Percentiles rank a stretch among this genome's conserved stretches.
Evolutionary conservation across 257 asterid species (phyloP).

Genomic region (Solanum pimpinellifolium): DNA sequence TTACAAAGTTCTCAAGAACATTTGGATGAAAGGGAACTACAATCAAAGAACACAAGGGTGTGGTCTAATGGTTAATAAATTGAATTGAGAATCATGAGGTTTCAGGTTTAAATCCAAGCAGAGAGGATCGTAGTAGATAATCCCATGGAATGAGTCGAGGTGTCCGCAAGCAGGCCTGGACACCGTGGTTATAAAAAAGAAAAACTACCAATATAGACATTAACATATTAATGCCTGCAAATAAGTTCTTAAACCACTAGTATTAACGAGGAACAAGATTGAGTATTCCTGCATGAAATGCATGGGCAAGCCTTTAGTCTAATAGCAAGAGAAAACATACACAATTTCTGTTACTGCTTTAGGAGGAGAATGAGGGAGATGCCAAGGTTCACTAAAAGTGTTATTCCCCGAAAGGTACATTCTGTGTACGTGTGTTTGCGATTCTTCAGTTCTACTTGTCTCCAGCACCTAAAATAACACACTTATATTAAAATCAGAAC

Average conservation of each 20-base stretch:
- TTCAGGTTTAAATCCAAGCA: background rate
- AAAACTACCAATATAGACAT: background rate
- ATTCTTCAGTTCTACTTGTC: conserved; percentile 76
- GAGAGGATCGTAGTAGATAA: background rate
- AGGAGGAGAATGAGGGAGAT: conserved; percentile 82
- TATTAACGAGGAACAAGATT: background rate
- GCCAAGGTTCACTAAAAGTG: conserved; percentile 86
- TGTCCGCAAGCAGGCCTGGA: background rate
- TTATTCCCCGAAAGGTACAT: conserved; percentile 78
- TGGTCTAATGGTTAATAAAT: background rate
- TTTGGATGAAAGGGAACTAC: background rate
- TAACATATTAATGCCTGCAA: background rate
- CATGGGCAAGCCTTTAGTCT: background rate
- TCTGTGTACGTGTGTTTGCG: conserved; percentile 76
- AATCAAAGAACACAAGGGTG: background rate
- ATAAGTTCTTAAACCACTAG: background rate
- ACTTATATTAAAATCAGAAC: background rate
- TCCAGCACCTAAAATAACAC: conserved; percentile 55
- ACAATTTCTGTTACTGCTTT: conserved; percentile 75
- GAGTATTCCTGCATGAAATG: background rate
- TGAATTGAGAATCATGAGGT: background rate
- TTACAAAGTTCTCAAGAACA: background rate
- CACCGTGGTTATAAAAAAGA: background rate
- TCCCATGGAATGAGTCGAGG: background rate
- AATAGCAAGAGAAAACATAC: conserved; percentile 30